Conservation (phyloP, 306 rosid genomes). For the Begonia peltatifolia region DNA sequence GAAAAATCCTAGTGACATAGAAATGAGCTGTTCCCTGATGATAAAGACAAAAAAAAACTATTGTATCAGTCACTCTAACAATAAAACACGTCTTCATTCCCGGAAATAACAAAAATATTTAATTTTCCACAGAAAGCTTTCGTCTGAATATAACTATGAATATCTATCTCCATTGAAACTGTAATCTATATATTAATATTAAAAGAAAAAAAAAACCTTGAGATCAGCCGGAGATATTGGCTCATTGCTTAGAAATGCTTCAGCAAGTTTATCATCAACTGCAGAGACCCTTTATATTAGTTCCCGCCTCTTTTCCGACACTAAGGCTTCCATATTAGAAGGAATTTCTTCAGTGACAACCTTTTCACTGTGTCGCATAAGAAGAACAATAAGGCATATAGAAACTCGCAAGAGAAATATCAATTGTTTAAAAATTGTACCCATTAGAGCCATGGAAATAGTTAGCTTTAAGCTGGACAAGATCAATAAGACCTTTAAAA, state of each 20-base stretch:
- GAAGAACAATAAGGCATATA: slow-evolving; percentile 3
- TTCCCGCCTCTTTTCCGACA: slow-evolving; percentile 78
- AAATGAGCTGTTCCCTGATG: too few species aligned
- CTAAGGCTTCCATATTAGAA: slow-evolving; percentile 62
- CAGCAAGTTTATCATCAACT: slow-evolving; percentile 94
- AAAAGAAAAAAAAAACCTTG: slow-evolving; percentile 33
- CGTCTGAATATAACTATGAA: too few species aligned
- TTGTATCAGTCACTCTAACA: too few species aligned
- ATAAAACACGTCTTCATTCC: too few species aligned
- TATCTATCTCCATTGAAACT: too few species aligned
- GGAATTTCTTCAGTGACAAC: slow-evolving; percentile 62
- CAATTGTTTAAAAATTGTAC: slow-evolving; percentile 26
- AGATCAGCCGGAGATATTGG: slow-evolving; percentile 71
- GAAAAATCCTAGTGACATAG: too few species aligned
- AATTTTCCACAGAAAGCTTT: too few species aligned
- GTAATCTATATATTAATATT: not conserved
- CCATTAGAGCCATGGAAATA: slow-evolving; percentile 79
- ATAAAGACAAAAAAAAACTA: too few species aligned
- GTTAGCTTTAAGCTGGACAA: slow-evolving; percentile 72
- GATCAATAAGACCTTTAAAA: slow-evolving; percentile 86
- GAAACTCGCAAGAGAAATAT: not conserved
- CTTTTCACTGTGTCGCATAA: slow-evolving; percentile 46
- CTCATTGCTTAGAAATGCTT: slow-evolving; percentile 74
- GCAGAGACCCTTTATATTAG: slow-evolving; percentile 82
- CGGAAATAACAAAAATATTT: too few species aligned